Evolutionary conservation across 805 yeast genomes (phyloP), one percentile per base, ranked within the genome.

Genomic region (Dipodascus albidus): DNA sequence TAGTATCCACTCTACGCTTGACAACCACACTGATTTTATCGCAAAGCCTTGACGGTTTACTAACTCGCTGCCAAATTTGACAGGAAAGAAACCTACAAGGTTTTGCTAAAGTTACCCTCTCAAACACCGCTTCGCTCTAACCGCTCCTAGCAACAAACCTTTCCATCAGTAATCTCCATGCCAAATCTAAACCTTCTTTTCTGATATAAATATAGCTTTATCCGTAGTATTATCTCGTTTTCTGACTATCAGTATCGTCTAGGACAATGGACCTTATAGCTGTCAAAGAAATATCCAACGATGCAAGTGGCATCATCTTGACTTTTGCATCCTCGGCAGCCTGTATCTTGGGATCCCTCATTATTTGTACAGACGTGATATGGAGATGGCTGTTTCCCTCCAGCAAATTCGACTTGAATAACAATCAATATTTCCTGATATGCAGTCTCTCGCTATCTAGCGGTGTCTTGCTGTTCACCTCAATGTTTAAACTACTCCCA

Each of bases 401-500:
- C 47, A 68, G 70, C 57, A 75, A 76, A 0, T 82, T 85, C 64
- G 69, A 75, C 41, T 73, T 85, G 47, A 74, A 77, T 52, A 76
- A 78, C 53, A 82, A 84, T 63, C 78, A 83, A 38, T 67, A 70
- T 14, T 82, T 90, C 63, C 74, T 91, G 56, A 81, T 86, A 42
- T 81, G 81, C 33, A 84, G 95, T 1, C 74, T 91, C 24, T 78
- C 93, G 0, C 68, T 90, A 50, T 81, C 90, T 58, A 74, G 91
- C 0, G 98, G 99, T 0, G 87, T 95, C 23, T 74, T 91, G 66
- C 54, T 69, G 1, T 80, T 89, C 62, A 88, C 97, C 0, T 79
- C 96, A 0, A 68, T 91, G 50, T 85, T 80, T 69, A 78, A 82
- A 56, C 72, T 91, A 51, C 68, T 90, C n/a, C 96, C 97, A 0